phyloP scores from a whole-genome alignment of 2,329 filamentous ascomycete species.

The Penicillium sp. region DNA sequence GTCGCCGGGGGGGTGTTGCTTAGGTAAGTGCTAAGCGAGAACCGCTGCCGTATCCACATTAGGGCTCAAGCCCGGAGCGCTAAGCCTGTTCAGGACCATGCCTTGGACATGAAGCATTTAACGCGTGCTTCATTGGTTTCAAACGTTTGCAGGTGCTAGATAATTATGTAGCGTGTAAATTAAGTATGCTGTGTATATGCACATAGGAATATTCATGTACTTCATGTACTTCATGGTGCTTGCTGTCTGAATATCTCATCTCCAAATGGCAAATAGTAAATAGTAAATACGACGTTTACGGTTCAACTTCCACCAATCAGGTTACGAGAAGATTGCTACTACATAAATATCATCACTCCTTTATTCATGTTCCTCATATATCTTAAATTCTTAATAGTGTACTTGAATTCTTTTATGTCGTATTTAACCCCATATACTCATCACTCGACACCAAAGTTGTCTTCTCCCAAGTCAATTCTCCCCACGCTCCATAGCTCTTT shows the following conservation, averaged over 20 bases:
- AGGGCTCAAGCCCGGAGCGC: constrained; percentile 32
- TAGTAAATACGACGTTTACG: neutral
- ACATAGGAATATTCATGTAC: too few species aligned
- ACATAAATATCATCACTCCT: neutral
- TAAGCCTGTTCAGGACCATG: constrained; percentile 17
- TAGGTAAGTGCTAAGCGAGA: constrained; percentile 42
- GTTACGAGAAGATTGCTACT: neutral
- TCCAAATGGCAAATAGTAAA: neutral
- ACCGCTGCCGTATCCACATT: constrained; percentile 26
- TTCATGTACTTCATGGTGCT: too few species aligned
- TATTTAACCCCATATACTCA: neutral
- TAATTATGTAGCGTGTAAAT: neutral
- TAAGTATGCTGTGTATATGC: neutral
- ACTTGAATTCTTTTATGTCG: neutral
- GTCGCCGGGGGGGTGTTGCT: constrained; percentile 26
- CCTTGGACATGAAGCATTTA: neutral
- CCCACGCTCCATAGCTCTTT: constrained; percentile 94
- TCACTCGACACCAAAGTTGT: constrained; percentile 32
- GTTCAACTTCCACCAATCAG: too few species aligned
- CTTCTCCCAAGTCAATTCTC: constrained; percentile 74
- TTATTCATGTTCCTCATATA: neutral
- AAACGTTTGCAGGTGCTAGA: too few species aligned
- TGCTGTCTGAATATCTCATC: neutral
- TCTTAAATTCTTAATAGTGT: neutral
- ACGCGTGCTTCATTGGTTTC: neutral